Evolutionary conservation across 148 eudicot genomes (phyloP), one percentile per base, ranked within the genome.

Genomic region (Spergularia marina): DNA sequence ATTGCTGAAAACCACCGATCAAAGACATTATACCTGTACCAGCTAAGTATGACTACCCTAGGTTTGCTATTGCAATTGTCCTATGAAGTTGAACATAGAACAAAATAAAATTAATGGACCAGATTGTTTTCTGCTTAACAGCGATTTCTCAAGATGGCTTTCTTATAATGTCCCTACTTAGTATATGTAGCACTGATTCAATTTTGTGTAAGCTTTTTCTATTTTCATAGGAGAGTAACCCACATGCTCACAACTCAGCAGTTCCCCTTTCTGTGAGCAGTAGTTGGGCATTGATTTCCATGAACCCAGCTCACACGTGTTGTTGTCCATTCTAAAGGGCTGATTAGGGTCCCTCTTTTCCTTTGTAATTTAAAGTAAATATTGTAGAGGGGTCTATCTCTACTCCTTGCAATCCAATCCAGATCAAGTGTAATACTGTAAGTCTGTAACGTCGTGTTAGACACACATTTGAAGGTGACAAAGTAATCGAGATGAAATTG

Each of bases 251-350:
- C 84, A 71, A 76, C 81, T 78, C 79, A 78, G 68, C 77, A 71
- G 78, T 77, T 71, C 63, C 89, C 86, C 78, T 76, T 83, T 67
- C 78, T 53, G 78, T 77, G 78, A 79, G 85, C 82, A 82, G 67
- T 71, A 62, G 83, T 71, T 77, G 79, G 65, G 65, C 16, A 76
- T 68, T 76, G 73, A 72, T 69, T 81, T 67, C 65, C 78, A 73
- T 71, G 79, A 84, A 75, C 76, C 76, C 81, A 65, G 79, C 77
- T 82, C 83, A 80, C 85, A 84, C 87, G 85, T 82, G 83, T 80
- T 82, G 85, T 62, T 83, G 83, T 84, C 85, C 80, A 63, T 77
- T 44, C 54, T 62, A 77, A 79, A 61, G 66, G 53, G 53, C 71
- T 72, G 71, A 7, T 64, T 59, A 25, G 73, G 81, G 77, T 73